Evolutionary conservation across 495 filamentous ascomycete genomes (phyloP), one percentile per base, ranked within the genome.

Genomic region (Daldinia decipiens): DNA sequence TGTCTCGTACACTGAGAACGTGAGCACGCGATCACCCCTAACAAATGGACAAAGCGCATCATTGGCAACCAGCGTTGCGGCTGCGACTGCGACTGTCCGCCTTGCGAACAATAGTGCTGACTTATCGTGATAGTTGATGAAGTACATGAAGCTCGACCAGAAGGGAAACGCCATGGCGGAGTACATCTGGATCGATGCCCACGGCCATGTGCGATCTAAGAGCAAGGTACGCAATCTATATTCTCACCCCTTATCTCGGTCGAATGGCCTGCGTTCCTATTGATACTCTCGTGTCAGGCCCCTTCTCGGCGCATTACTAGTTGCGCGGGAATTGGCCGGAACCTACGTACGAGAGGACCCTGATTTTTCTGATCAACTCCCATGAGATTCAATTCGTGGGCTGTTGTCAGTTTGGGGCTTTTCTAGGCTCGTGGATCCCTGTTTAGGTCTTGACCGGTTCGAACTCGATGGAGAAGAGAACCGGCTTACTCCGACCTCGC

Each of bases 141-240:
- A 97, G 81, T 99, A 97, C 88, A 87, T 95, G 82, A 82, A 85
- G 73, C 92, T 99, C 70, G 90, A 93, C 78, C 95, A 98, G 86
- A 92, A 91, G 76, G 94, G 93, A 78, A 83, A 78, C 38, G 82
- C 93, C 72, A 92, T 95, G 83, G 93, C 93, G 67, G 95, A 99
- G 84, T 99, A 98, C 86, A 90, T 99, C 85, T 99, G 95, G 95
- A 94, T 99, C 76, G 95, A 99, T 79, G 72, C 74, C 50, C 21
- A 67, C 15, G 70, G 76, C 51, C 76, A 75, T 51, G 74, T 75
- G 24, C 70, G 74, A 39, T 77, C 74, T n/a, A 75, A 75, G 74
- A 77, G 72, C 70, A 75, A 77, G 72, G 72, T 77, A 78, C 53
- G 95, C 97, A 84, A 85, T 93, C 82, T 64, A 50, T 9, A 24